A percentile compares a stretch with the other conserved stretches of the same genome.
Conservation (phyloP, 805 yeast species). For the Wilhelminamyces savonicus region DNA sequence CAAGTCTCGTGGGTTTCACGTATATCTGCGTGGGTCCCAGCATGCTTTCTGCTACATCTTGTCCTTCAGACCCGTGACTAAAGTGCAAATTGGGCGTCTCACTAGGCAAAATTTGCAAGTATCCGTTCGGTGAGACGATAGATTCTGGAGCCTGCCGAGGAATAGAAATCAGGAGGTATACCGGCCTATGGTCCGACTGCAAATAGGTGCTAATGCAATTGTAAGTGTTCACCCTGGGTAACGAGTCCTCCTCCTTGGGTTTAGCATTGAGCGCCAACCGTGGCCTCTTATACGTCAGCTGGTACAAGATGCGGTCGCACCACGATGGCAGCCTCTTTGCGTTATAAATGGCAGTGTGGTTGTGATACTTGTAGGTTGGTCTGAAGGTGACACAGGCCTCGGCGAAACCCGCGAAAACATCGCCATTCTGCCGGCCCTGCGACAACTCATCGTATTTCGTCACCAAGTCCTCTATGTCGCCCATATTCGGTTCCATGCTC, state of each 20-base stretch:
- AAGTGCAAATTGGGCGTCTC: neutral
- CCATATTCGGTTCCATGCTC: conserved; percentile 7
- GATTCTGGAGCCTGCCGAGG: conserved; percentile 36
- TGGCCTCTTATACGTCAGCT: conserved; percentile 30
- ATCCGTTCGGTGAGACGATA: conserved; percentile 10
- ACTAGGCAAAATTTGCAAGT: conserved; percentile 7
- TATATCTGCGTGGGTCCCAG: conserved; percentile 35
- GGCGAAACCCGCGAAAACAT: conserved; percentile 53
- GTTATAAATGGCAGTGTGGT: conserved; percentile 48
- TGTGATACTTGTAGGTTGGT: conserved; percentile 74
- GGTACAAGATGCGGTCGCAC: conserved; percentile 80
- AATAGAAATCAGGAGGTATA: conserved; percentile 43
- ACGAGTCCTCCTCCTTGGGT: neutral
- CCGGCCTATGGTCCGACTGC: conserved; percentile 81
- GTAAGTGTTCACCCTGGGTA: conserved; percentile 37
- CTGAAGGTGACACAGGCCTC: conserved; percentile 62
- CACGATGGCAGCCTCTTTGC: conserved; percentile 70
- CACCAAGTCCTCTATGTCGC: conserved; percentile 15
- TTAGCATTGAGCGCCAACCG: conserved; percentile 1
- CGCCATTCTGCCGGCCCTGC: conserved; percentile 31
- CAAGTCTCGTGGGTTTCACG: conserved; percentile 27
- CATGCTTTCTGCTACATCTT: too few species aligned
- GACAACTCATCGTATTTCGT: conserved; percentile 46
- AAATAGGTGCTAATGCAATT: conserved; percentile 39
- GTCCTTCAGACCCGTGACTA: too few species aligned